These are phyloP conservation scores for Aspergillus phoenicis DNA, from an alignment of 2,329 filamentous ascomycete genomes.

Conservation along the genomic window DNA sequence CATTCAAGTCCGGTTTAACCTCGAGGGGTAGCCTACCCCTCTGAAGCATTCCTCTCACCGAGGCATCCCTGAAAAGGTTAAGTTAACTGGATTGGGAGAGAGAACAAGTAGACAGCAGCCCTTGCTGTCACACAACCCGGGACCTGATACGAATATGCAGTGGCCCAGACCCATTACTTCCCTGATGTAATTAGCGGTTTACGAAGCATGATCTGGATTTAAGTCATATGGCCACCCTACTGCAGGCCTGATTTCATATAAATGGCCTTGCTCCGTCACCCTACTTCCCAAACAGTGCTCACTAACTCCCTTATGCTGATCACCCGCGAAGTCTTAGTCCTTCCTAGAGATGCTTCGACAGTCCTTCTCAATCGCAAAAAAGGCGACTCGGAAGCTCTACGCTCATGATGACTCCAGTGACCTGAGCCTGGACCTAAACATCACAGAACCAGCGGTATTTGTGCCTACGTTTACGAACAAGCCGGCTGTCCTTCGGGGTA, in stretches of 20 bases:
- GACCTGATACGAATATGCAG: constrained; percentile 4
- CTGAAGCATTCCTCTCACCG: background rate
- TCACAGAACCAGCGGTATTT: constrained; percentile 20
- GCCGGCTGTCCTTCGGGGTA: constrained; percentile 19
- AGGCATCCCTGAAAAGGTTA: background rate
- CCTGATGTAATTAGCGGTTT: constrained; percentile 10
- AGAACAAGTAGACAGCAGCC: constrained; percentile 6
- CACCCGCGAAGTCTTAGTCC: background rate
- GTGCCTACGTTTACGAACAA: constrained; percentile 18
- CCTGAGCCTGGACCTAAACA: constrained; percentile 9
- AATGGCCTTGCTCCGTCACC: background rate
- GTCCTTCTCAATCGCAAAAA: background rate
- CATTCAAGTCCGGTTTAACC: background rate
- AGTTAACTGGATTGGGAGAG: background rate
- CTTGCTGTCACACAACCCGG: constrained; percentile 12
- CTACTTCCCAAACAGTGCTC: background rate
- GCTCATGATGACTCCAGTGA: constrained; percentile 3
- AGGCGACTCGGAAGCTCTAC: background rate
- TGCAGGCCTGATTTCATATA: background rate
- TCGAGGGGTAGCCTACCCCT: background rate
- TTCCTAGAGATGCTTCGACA: constrained; percentile 8
- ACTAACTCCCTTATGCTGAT: background rate
- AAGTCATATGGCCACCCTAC: constrained; percentile 7
- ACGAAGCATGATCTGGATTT: constrained; percentile 1
- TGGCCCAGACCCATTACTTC: background rate